These are phyloP conservation scores for Pseudogymnoascus sp. DNA, from an alignment of 2,329 filamentous ascomycete species.

Conservation along the genomic window DNA sequence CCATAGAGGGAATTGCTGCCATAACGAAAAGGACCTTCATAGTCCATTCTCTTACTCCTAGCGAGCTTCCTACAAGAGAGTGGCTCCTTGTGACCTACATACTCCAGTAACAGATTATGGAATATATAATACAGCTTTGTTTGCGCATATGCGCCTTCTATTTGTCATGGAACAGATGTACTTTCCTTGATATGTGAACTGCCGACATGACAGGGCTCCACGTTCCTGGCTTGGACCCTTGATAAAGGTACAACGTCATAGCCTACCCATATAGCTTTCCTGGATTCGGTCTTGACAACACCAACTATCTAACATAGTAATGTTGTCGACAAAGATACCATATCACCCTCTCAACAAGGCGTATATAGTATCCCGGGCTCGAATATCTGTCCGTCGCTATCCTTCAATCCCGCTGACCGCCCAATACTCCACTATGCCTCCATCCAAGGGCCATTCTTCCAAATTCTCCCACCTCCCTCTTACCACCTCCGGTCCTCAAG, in stretches of 20 bases:
- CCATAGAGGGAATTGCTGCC: conserved; percentile 35
- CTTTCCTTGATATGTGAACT: not conserved
- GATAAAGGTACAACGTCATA: not conserved
- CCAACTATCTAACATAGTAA: not conserved
- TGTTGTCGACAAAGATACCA: not conserved
- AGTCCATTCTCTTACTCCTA: conserved; percentile 45
- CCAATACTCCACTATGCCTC: conserved; percentile 15
- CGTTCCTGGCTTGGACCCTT: not conserved
- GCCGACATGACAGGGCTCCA: not conserved
- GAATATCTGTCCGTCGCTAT: not conserved
- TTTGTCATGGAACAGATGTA: not conserved
- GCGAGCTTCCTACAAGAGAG: conserved; percentile 35
- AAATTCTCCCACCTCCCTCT: conserved; percentile 39
- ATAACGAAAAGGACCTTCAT: conserved; percentile 44
- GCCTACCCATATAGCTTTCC: not conserved
- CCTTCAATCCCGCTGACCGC: not conserved
- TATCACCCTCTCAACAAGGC: not conserved
- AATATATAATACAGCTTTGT: conserved; percentile 1
- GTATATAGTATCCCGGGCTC: not conserved
- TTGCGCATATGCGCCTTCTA: not conserved
- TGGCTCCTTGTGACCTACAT: conserved; percentile 47
- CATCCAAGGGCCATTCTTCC: conserved; percentile 22
- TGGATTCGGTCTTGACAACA: not conserved
- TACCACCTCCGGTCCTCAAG: conserved; percentile 40
- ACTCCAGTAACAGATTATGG: not conserved